These are phyloP conservation scores for Cercospora zeina DNA, from an alignment of 2,329 filamentous ascomycete species.

Conservation along the genomic window DNA sequence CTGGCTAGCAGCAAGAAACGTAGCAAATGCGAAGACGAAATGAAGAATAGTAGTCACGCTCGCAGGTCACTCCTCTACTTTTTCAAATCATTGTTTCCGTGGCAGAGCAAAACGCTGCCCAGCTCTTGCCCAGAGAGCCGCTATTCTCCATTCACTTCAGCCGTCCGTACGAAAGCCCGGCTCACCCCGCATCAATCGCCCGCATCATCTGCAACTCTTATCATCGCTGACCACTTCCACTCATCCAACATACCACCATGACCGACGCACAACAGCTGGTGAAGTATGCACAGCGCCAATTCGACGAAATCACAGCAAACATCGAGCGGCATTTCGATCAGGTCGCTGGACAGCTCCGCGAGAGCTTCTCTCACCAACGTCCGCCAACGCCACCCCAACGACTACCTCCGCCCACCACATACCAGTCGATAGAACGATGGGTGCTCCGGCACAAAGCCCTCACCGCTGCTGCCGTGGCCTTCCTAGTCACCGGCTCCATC, in stretches of 20 bases:
- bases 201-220: neutral
- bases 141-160: neutral
- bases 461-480: constrained; percentile 69
- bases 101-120: no score
- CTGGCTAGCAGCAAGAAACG: neutral
- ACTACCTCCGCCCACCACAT: constrained; percentile 43
- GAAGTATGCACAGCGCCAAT: constrained; percentile 40
- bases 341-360: constrained; percentile 69
- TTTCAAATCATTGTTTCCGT: no score
- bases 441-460: constrained; percentile 69
- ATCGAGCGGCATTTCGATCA: constrained; percentile 79
- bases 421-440: constrained; percentile 69
- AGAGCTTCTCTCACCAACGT: constrained; percentile 66
- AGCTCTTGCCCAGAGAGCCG: no score
- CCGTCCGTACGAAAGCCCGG: neutral
- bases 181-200: neutral
- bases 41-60: neutral
- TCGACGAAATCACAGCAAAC: constrained; percentile 68
- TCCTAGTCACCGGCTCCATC: constrained; percentile 62
- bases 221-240: neutral
- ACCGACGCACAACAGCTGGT: constrained; percentile 43
- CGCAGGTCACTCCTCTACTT: neutral
- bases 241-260: constrained; percentile 28
- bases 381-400: constrained; percentile 44
- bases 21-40: neutral